These are phyloP conservation scores for Pestalotiopsis sp. DNA, from an alignment of 2,329 filamentous ascomycete species.

Conservation along the genomic window DNA sequence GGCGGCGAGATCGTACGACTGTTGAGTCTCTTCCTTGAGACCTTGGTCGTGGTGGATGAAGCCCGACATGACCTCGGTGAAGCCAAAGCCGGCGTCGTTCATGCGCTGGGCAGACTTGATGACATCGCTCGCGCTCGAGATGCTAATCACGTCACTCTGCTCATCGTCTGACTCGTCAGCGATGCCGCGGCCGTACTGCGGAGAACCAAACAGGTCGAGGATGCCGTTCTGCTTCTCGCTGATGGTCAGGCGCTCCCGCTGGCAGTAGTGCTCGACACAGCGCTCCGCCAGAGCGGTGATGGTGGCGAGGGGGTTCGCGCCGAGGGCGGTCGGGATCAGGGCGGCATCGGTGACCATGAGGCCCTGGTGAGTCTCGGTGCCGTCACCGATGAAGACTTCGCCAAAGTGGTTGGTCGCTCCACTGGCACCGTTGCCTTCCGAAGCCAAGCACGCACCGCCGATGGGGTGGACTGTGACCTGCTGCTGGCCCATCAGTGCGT, in stretches of 20 bases:
- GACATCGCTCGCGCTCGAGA: constrained; percentile 38
- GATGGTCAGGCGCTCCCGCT: constrained; percentile 44
- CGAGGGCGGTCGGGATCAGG: constrained; percentile 63
- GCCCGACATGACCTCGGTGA: constrained; percentile 68
- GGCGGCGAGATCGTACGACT: constrained; percentile 57
- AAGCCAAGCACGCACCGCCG: constrained; percentile 66
- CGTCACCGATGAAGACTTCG: constrained; percentile 58
- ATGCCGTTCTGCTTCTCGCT: constrained; percentile 47
- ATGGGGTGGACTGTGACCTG: constrained; percentile 70
- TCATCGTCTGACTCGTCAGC: constrained; percentile 25
- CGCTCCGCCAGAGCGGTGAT: constrained; percentile 71
- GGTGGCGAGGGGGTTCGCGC: constrained; percentile 70
- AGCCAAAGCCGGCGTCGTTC: constrained; percentile 56
- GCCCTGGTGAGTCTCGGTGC: constrained; percentile 54
- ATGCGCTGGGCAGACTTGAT: constrained; percentile 46
- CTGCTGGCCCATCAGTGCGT: constrained; percentile 56
- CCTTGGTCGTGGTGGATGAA: constrained; percentile 53
- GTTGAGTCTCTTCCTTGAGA: constrained; percentile 45
- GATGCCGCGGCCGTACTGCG: constrained; percentile 37
- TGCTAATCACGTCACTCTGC: constrained; percentile 36
- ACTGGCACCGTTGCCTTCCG: constrained; percentile 56
- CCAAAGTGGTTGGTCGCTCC: constrained; percentile 67
- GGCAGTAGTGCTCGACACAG: constrained; percentile 55
- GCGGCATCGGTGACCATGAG: constrained; percentile 66
- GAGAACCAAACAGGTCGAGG: constrained; percentile 59